Evolutionary conservation across 495 filamentous ascomycete genomes (phyloP), one percentile per base, ranked within the genome.

Genomic region (Pyrenula massariospora): DNA sequence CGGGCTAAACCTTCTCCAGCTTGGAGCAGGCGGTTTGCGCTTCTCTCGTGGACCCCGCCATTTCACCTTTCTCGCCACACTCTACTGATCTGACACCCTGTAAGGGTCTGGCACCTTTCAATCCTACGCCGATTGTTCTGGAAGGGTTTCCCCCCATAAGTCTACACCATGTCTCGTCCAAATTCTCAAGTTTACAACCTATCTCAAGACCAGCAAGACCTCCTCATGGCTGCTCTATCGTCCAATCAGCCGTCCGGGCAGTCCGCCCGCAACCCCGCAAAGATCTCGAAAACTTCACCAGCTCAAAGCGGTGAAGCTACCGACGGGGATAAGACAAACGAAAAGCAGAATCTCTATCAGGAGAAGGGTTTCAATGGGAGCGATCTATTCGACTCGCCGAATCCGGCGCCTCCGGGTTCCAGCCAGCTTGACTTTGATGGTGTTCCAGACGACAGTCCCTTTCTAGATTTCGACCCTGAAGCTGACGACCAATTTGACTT

Each of bases 221-320:
- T 96, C 47, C 73, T 97, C 48, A 84, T 91, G 48, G 88, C 89
- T 50, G 92, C 93, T 22, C 82, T 98, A 60, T 84, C 85, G 51
- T 94, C 91, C 55, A 92, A 92, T 69, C 75, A 73, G 22, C 71
- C 77, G 57, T 59, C 63, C 56, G 31, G 31, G 8, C 31, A 42
- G n/a, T 22, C 1, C 58, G 0, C 52, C 5, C 19, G 25, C 52
- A 59, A 53, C 20, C 21, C 15, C 58, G 8, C 12, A 24, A 56
- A 22, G 20, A 8, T 19, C n/a, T 52, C 62, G 65, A 24, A 72
- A 69, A 52, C 66, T 66, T 24, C 61, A 65, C 22, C 66, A 68
- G 24, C 57, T 62, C 15, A 58, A 62, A 25, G 58, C 55, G 3
- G 61, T 59, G 2, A 53, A 62, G 48, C 70, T 75, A 48, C 75